Evolutionary conservation across 1,284 basidiomycete genomes (phyloP), one percentile per base, ranked within the genome.

Genomic region (Rhizoctonia solani): DNA sequence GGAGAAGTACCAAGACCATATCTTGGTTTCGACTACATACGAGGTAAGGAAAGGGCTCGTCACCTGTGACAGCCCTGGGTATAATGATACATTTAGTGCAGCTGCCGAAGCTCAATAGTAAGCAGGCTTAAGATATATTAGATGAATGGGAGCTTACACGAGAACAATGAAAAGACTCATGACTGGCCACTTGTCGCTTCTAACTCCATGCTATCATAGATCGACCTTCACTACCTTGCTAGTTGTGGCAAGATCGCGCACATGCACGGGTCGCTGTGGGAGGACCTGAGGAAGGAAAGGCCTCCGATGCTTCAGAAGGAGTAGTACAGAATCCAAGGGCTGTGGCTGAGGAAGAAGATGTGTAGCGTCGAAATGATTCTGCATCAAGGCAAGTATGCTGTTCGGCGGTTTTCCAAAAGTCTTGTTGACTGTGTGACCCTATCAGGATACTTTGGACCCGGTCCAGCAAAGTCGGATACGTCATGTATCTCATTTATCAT

Each of bases 1-100:
- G 1, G 75, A 79, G 70, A 81, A 83, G 71, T 72, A 83, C 21
- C 77, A 77, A 69, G 78, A 80, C 71, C 77, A 79, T 69, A 23
- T 50, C 30, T 50, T 59, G 30, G 41, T 63, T 19, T 30, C 54
- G n/a, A 68, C 44, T 21, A 41, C 59, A 6, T 68, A 63, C 47
- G 67, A 58, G 14, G 27, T 68, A 8, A 63, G 52, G 29, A 55
- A 55, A 5, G 67, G 56, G 13, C 37, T 25, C n/a, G 46, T 46
- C 29, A 63, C 56, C 25, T 52, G 52, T n/a, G 67, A 68, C 19
- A 68, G 50, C 37, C 46, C 63, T 13, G 16, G n/a, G n/a, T n/a
- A n/a, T n/a, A n/a, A n/a, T n/a, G n/a, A n/a, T n/a, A n/a, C n/a
- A n/a, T n/a, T n/a, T n/a, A n/a, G n/a, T n/a, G n/a, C n/a, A n/a